Evolutionary conservation across 495 filamentous ascomycete species (phyloP).

Genomic region (Xylaria venustula): DNA sequence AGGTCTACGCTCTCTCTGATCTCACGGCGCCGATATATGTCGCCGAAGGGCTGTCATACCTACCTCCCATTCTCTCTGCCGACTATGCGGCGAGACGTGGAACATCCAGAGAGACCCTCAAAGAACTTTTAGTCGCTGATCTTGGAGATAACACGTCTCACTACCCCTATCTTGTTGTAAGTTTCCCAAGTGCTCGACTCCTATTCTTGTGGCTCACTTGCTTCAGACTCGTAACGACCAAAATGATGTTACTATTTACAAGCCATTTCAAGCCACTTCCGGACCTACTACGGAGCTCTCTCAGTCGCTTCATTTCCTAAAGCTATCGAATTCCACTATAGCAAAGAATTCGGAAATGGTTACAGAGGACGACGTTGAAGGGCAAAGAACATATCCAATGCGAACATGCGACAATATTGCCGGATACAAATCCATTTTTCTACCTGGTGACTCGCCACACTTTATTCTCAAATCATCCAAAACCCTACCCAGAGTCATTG

Average conservation of each 20-base stretch:
- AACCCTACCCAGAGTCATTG: conserved; percentile 70
- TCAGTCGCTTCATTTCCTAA: conserved; percentile 66
- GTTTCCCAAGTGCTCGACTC: conserved; percentile 16
- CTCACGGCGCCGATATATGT: conserved; percentile 60
- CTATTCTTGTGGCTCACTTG: neutral
- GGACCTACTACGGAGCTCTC: conserved; percentile 29
- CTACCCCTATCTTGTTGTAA: conserved; percentile 78
- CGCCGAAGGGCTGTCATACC: conserved; percentile 69
- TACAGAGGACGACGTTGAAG: conserved; percentile 35
- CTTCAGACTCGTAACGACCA: conserved; percentile 69
- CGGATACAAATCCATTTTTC: conserved; percentile 75
- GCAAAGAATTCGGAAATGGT: conserved; percentile 49
- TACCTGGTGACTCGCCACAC: conserved; percentile 72
- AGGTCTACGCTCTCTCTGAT: conserved; percentile 65
- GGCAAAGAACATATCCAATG: conserved; percentile 51
- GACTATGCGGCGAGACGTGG: conserved; percentile 67
- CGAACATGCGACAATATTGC: conserved; percentile 63
- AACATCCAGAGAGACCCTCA: conserved; percentile 66
- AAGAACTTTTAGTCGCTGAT: conserved; percentile 78
- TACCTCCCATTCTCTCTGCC: conserved; percentile 71
- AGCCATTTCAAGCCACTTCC: conserved; percentile 60
- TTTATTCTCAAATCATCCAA: conserved; percentile 79
- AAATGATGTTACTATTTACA: conserved; percentile 85
- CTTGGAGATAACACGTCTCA: conserved; percentile 70
- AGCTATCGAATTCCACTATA: conserved; percentile 63